Evolutionary conservation across 495 filamentous ascomycete species (phyloP).

Genomic region (Penicillium psychrofluorescens): DNA sequence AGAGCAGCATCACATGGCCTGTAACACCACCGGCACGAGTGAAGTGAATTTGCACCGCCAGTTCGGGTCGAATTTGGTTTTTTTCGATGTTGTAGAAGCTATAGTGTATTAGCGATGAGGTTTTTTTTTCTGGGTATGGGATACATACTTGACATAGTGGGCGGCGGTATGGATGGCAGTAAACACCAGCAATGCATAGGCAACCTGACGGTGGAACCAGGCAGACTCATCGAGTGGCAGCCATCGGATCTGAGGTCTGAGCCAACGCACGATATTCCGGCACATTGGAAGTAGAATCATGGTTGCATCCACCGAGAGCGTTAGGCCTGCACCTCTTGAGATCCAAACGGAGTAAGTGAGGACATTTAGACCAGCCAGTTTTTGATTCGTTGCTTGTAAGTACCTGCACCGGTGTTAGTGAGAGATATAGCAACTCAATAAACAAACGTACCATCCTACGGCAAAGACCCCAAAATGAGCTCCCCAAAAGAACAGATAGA

Average conservation of each 20-base stretch:
- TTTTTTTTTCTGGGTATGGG: too few species aligned
- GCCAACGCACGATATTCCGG: constrained; percentile 72
- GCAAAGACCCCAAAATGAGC: constrained; percentile 76
- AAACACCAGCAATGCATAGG: constrained; percentile 81
- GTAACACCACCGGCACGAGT: constrained; percentile 84
- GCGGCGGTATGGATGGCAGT: constrained; percentile 66
- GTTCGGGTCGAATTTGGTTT: constrained; percentile 68
- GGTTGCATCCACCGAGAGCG: constrained; percentile 72
- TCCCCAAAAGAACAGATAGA: constrained; percentile 81
- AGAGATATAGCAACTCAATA: constrained; percentile 6
- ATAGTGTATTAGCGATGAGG: constrained; percentile 14
- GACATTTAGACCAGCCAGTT: constrained; percentile 69
- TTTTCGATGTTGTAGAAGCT: constrained; percentile 96
- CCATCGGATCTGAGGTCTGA: constrained; percentile 83
- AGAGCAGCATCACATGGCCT: constrained; percentile 95
- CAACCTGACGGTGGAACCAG: constrained; percentile 96
- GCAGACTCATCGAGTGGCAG: constrained; percentile 89
- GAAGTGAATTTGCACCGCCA: constrained; percentile 92
- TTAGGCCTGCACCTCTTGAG: constrained; percentile 84
- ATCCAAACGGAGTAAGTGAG: constrained; percentile 89
- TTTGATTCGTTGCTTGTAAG: constrained; percentile 59
- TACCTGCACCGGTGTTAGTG: constrained; percentile 47
- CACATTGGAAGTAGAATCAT: constrained; percentile 93
- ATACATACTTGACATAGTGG: constrained; percentile 92
- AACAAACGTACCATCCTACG: constrained; percentile 67